Percentiles rank a stretch among this genome's conserved stretches.
Conservation (phyloP, 129 eudicot genomes). For the Arctium lappa region DNA sequence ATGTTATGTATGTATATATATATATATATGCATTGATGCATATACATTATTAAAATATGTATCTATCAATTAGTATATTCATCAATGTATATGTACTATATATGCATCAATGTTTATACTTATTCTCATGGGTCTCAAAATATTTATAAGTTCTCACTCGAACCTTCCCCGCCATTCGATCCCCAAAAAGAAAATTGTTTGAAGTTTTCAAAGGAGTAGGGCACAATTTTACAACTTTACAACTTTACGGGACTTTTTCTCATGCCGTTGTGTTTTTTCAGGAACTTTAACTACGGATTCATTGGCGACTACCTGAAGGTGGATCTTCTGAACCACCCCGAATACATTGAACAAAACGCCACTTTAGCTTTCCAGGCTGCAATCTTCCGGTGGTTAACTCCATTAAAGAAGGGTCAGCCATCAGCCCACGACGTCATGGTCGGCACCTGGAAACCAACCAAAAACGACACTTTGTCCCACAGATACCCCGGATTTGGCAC, state of each 20-base stretch:
- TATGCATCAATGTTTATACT: no score
- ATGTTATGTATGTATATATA: no score
- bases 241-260: neutral
- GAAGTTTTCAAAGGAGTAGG: no score
- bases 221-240: no score
- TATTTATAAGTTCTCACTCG: no score
- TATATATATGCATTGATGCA: no score
- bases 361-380: slow-evolving; percentile 96
- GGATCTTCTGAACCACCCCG: slow-evolving; percentile 85
- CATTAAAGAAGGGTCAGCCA: slow-evolving; percentile 69
- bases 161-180: no score
- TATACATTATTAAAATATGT: no score
- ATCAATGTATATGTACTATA: no score
- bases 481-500: slow-evolving; percentile 76
- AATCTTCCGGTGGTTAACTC: slow-evolving; percentile 86
- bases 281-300: slow-evolving; percentile 90
- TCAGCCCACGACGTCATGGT: slow-evolving; percentile 80
- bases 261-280: slow-evolving; percentile 11
- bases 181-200: no score
- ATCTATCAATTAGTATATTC: no score
- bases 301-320: slow-evolving; percentile 64
- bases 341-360: slow-evolving; percentile 93
- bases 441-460: slow-evolving; percentile 85
- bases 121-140: no score
- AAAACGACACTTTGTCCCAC: slow-evolving; percentile 72